Percentiles rank a stretch among this genome's conserved stretches.
phyloP scores from a whole-genome alignment of 495 filamentous ascomycete species.

The Penicillium robsamsonii region DNA sequence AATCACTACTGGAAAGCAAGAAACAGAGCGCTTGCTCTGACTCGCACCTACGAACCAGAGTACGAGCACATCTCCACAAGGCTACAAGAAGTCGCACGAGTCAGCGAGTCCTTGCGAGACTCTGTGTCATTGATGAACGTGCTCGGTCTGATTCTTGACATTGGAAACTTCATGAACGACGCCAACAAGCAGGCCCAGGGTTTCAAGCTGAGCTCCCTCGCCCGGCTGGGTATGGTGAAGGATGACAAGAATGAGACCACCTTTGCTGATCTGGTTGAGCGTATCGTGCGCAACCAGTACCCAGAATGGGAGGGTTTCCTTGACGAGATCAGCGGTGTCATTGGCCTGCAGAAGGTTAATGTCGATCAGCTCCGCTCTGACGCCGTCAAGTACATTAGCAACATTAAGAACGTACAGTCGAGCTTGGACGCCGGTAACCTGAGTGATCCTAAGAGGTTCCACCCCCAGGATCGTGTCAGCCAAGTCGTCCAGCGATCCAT shows the following conservation, averaged over 20 bases:
- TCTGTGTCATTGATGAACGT: conserved; percentile 94
- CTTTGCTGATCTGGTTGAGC: conserved; percentile 94
- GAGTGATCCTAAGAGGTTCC: conserved; percentile 95
- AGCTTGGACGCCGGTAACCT: conserved; percentile 92
- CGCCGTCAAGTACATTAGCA: conserved; percentile 92
- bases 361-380: conserved; percentile 87
- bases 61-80: conserved; percentile 87
- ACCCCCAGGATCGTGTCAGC: conserved; percentile 91
- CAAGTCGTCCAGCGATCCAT: conserved; percentile 89
- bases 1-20: conserved; percentile 98
- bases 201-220: conserved; percentile 96
- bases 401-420: conserved; percentile 87
- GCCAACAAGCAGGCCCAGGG: conserved; percentile 96
- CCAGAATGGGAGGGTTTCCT: conserved; percentile 90
- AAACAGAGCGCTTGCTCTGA: conserved; percentile 86
- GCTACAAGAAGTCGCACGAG: conserved; percentile 74
- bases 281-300: conserved; percentile 93
- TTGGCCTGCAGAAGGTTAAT: conserved; percentile 87
- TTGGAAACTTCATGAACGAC: conserved; percentile 99
- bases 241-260: conserved; percentile 98
- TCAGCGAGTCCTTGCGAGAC: conserved; percentile 84
- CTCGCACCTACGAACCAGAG: conserved; percentile 79
- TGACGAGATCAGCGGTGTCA: conserved; percentile 79
- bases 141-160: conserved; percentile 90
- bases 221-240: conserved; percentile 93